phyloP scores from a whole-genome alignment of 73 alveolate genomes.

The Uronychia setigera region DNA sequence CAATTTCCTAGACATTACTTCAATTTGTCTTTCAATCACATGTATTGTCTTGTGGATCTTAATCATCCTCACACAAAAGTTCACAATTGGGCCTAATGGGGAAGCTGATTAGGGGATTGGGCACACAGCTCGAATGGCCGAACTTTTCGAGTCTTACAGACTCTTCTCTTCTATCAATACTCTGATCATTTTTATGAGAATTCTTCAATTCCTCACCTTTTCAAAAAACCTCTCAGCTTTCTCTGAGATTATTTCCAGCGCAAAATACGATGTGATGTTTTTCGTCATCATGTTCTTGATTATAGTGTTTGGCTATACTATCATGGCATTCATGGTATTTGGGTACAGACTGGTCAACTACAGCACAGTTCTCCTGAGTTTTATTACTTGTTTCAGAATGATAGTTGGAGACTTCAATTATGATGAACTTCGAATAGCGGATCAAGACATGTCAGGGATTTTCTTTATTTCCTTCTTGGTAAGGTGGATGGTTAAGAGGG shows the following conservation, averaged over 20 bases:
- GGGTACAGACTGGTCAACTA: constrained; percentile 36
- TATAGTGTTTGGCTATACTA: constrained; percentile 55
- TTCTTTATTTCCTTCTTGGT: constrained; percentile 57
- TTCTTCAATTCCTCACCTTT: constrained; percentile 25
- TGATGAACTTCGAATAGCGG: constrained; percentile 22
- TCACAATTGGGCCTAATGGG: too few relatives aligned
- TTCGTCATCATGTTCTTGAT: constrained; percentile 57
- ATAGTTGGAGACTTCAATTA: constrained; percentile 70
- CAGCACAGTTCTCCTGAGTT: constrained; percentile 25
- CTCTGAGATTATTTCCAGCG: constrained; percentile 39
- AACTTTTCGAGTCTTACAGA: too few relatives aligned
- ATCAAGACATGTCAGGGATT: constrained; percentile 29
- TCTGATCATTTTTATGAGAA: constrained; percentile 34
- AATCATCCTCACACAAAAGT: too few relatives aligned
- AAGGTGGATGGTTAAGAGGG: too few relatives aligned
- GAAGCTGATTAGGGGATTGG: too few relatives aligned
- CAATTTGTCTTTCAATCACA: too few relatives aligned
- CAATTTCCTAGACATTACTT: too few relatives aligned
- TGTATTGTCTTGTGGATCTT: too few relatives aligned
- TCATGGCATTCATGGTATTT: constrained; percentile 58
- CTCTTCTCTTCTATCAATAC: constrained; percentile 35
- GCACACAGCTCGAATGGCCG: too few relatives aligned
- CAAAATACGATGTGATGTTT: constrained; percentile 57
- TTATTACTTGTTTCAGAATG: constrained; percentile 54
- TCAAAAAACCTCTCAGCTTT: too few relatives aligned